phyloP scores from a whole-genome alignment of 169 alveolate species.

The Nephromyces sp. region DNA sequence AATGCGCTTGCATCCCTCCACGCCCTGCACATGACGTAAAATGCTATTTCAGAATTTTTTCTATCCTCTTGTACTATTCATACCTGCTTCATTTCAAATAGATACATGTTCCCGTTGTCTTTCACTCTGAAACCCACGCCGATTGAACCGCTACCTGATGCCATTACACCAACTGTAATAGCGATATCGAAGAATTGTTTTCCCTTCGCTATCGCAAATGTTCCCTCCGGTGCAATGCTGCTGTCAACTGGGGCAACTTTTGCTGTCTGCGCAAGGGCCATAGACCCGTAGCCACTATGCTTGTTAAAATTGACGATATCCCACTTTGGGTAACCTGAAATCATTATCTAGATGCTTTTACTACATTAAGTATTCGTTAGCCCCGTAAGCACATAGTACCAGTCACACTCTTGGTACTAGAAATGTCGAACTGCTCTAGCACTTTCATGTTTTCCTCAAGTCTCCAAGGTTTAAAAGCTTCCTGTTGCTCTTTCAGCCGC shows the following conservation, averaged over 20 bases:
- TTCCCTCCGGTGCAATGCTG: slow-evolving; percentile 40
- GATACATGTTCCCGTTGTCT: slow-evolving; percentile 52
- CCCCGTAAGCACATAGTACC: not conserved
- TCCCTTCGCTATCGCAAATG: slow-evolving; percentile 45
- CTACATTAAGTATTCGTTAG: not conserved
- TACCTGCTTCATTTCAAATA: slow-evolving; percentile 51
- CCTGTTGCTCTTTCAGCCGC: too few relatives aligned
- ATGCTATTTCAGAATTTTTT: not conserved
- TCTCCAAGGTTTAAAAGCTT: too few relatives aligned
- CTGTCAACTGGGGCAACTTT: not conserved
- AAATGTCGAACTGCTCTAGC: not conserved
- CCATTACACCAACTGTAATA: slow-evolving; percentile 42
- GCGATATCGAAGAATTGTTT: slow-evolving; percentile 52
- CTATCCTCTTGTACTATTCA: not conserved
- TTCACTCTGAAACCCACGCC: slow-evolving; percentile 58
- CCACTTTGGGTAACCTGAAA: not conserved
- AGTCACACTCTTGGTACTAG: not conserved
- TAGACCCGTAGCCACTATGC: not conserved
- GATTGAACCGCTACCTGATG: slow-evolving; percentile 55
- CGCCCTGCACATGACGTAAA: not conserved
- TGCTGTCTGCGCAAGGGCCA: not conserved
- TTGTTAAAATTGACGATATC: not conserved
- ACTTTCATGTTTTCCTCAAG: not conserved
- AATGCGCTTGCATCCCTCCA: slow-evolving; percentile 65
- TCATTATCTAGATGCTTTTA: not conserved